A percentile compares a stretch with the other conserved stretches of the same genome.
phyloP scores from a whole-genome alignment of 1,284 basidiomycete species.

The Tranzscheliella williamsii region DNA sequence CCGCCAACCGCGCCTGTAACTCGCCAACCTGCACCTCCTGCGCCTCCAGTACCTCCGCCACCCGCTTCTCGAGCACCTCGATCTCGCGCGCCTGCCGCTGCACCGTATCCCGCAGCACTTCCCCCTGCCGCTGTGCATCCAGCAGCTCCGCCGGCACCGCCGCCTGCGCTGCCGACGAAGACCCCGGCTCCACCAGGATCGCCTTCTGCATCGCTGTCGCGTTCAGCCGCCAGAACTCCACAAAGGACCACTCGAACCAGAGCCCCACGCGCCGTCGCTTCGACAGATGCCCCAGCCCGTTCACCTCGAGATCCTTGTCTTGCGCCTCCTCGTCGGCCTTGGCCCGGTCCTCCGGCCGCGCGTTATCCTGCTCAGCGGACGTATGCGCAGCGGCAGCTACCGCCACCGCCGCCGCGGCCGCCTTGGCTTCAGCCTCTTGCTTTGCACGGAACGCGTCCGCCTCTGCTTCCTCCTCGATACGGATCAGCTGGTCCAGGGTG shows the following conservation, averaged over 20 bases:
- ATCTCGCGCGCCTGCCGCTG: slow-evolving; percentile 35
- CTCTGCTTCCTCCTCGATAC: slow-evolving; percentile 24
- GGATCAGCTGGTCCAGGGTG: slow-evolving; percentile 60
- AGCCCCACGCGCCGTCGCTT: slow-evolving; percentile 71
- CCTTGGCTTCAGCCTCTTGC: slow-evolving; percentile 21
- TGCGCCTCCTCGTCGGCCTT: slow-evolving; percentile 32
- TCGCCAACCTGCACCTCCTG: slow-evolving; percentile 1
- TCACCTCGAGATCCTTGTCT: slow-evolving; percentile 35
- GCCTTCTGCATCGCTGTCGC: slow-evolving; percentile 67
- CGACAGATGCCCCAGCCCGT: slow-evolving; percentile 30
- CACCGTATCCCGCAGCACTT: slow-evolving; percentile 41
- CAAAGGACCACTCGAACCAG: slow-evolving; percentile 97
- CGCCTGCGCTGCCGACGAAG: slow-evolving; percentile 24
- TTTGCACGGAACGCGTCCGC: slow-evolving; percentile 52
- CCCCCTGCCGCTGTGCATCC: slow-evolving; percentile 52
- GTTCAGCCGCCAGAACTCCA: slow-evolving; percentile 97
- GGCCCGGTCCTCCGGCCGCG: slow-evolving; percentile 9
- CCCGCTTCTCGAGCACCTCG: slow-evolving; percentile 28
- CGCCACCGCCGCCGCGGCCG: slow-evolving; percentile 17
- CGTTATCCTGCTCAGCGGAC: slow-evolving; percentile 1
- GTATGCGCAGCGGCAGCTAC: slow-evolving; percentile 19
- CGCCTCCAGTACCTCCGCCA: slow-evolving; percentile 26
- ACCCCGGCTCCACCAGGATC: slow-evolving; percentile 49
- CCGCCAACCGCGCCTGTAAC: slow-evolving; percentile 3
- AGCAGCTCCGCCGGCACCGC: slow-evolving; percentile 45